phyloP scores from a whole-genome alignment of 2,329 filamentous ascomycete species.

The Fusarium beomiforme region DNA sequence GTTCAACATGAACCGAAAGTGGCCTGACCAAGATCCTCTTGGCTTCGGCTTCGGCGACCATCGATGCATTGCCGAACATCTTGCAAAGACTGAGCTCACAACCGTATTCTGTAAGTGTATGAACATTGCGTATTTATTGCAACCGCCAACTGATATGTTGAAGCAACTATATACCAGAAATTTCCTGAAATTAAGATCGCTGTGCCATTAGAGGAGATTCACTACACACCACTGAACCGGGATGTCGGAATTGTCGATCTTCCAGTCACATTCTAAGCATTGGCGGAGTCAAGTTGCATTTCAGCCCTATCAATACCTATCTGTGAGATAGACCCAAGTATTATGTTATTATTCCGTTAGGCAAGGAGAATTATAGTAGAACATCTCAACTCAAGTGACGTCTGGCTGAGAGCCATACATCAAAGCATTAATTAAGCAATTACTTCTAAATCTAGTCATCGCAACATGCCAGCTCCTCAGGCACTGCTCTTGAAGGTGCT shows the following conservation, averaged over 20 bases:
- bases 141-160: accelerated
- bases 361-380: background rate
- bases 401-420: accelerated
- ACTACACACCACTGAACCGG: slow-evolving; percentile 15
- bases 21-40: slow-evolving; percentile 47
- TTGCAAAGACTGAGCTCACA: slow-evolving; percentile 45
- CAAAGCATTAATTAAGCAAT: background rate
- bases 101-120: slow-evolving; percentile 11
- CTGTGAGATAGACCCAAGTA: too few relatives aligned
- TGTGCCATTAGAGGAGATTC: slow-evolving; percentile 11
- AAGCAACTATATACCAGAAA: slow-evolving; percentile 15
- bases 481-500: background rate
- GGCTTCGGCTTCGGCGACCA: slow-evolving; percentile 60
- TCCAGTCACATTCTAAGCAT: slow-evolving; percentile 8
- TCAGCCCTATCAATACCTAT: too few relatives aligned
- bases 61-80: slow-evolving; percentile 57
- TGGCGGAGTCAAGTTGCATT: too few relatives aligned
- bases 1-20: slow-evolving; percentile 55
- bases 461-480: accelerated
- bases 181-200: slow-evolving; percentile 8
- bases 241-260: slow-evolving; percentile 22
- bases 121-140: accelerated
- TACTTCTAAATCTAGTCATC: background rate
- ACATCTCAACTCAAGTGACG: background rate
- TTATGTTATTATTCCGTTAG: background rate